Evolutionary conservation across 1,284 basidiomycete species (phyloP).

Genomic region (Peniophora sp.): DNA sequence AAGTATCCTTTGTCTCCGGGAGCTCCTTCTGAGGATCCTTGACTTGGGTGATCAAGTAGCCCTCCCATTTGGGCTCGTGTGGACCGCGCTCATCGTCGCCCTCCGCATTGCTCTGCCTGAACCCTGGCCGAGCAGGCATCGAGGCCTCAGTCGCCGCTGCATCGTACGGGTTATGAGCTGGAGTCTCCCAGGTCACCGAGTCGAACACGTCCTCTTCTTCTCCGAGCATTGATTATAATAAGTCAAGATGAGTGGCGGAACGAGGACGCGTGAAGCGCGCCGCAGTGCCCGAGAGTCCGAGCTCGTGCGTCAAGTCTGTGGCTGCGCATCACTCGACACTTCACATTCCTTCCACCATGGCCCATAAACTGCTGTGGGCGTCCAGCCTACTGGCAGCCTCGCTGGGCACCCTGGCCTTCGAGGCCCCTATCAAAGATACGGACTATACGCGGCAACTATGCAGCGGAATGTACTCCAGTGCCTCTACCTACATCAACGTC

Average conservation of each 20-base stretch:
- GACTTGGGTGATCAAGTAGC: conserved; percentile 80
- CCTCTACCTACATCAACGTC: conserved; percentile 82
- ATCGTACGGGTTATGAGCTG: conserved; percentile 43
- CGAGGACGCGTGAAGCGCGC: too few relatives aligned
- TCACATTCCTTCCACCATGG: conserved; percentile 7
- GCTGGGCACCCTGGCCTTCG: conserved; percentile 38
- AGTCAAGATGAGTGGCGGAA: neutral
- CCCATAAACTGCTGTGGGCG: conserved; percentile 16
- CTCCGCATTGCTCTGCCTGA: conserved; percentile 67
- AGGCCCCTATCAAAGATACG: conserved; percentile 60
- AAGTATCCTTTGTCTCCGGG: conserved; percentile 93
- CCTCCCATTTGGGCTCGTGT: conserved; percentile 82
- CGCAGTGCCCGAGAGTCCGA: too few relatives aligned
- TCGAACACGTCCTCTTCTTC: conserved; percentile 83
- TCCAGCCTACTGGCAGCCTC: conserved; percentile 8
- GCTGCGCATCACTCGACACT: conserved; percentile 3
- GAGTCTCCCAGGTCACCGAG: conserved; percentile 79
- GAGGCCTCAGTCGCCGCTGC: conserved; percentile 27
- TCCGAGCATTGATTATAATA: conserved; percentile 53
- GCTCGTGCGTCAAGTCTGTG: neutral
- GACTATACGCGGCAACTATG: conserved; percentile 86
- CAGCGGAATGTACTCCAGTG: conserved; percentile 88
- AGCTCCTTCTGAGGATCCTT: conserved; percentile 93
- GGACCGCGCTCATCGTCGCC: conserved; percentile 52
- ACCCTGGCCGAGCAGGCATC: conserved; percentile 53